phyloP scores from a whole-genome alignment of 177 flowering plant genomes.

The Telopea speciosissima region DNA sequence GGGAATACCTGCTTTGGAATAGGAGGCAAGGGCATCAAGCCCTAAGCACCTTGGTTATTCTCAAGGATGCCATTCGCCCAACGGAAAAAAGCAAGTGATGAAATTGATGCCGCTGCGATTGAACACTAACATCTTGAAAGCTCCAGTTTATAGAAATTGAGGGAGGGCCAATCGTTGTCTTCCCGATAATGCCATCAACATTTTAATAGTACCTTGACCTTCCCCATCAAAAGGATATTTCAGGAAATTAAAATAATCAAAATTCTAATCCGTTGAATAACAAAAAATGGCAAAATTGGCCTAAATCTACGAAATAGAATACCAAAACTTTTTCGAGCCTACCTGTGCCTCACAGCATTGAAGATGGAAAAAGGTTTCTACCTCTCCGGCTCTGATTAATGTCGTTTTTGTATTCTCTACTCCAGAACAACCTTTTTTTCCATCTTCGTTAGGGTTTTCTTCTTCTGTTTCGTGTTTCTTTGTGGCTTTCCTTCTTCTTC shows the following conservation, averaged over 20 bases:
- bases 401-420: too few relatives aligned
- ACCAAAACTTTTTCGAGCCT: too few relatives aligned
- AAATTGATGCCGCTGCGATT: constrained; percentile 26
- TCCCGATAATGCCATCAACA: neutral
- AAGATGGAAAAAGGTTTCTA: too few relatives aligned
- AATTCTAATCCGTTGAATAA: neutral
- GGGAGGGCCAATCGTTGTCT: neutral
- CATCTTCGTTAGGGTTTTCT: too few relatives aligned
- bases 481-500: too few relatives aligned
- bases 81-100: constrained; percentile 36
- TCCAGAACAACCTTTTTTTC: too few relatives aligned
- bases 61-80: constrained; percentile 79
- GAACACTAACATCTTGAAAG: constrained; percentile 40
- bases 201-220: constrained; percentile 22
- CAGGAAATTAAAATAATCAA: neutral
- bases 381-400: too few relatives aligned
- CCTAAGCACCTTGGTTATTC: constrained; percentile 38
- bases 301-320: neutral
- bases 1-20: neutral
- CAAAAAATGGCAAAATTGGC: neutral
- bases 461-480: too few relatives aligned
- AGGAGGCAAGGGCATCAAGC: constrained; percentile 14
- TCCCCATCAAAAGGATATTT: constrained; percentile 1
- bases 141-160: constrained; percentile 26
- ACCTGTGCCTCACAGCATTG: too few relatives aligned